Conservation (phyloP, 106 monocot genomes). For the Hemerocallis citrina region DNA sequence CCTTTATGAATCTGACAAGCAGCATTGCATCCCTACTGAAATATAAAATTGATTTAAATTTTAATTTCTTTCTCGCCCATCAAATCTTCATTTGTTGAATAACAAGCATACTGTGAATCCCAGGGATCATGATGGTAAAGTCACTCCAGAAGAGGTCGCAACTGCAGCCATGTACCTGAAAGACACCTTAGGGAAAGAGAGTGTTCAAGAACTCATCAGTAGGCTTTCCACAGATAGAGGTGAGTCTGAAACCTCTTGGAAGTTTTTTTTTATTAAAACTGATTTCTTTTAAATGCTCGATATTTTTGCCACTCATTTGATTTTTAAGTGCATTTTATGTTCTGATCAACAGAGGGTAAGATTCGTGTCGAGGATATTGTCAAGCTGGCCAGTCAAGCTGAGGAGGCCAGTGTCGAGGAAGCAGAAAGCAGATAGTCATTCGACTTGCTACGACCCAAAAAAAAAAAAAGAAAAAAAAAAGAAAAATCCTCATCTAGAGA, state of each 20-base stretch:
- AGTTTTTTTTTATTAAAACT: neutral
- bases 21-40: no score
- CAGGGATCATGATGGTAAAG: constrained; percentile 91
- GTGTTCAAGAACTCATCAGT: constrained; percentile 80
- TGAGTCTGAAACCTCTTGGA: neutral
- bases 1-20: no score
- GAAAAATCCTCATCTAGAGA: neutral
- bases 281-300: no score
- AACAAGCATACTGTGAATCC: neutral
- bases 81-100: neutral
- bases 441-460: no score
- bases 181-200: constrained; percentile 73
- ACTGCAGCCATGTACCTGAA: constrained; percentile 81
- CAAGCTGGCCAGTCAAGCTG: constrained; percentile 44
- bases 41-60: neutral
- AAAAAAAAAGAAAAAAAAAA: no score
- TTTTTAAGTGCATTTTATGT: neutral
- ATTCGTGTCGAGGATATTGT: constrained; percentile 96
- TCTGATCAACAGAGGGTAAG: constrained; percentile 63
- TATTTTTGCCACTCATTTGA: no score
- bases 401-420: constrained; percentile 26
- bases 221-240: constrained; percentile 88
- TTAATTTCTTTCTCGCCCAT: neutral
- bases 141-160: constrained; percentile 90
- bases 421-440: constrained; percentile 12